A percentile compares a stretch with the other conserved stretches of the same genome.
Evolutionary conservation across 257 asterid species (phyloP).

Genomic region (Cruciata laevipes): DNA sequence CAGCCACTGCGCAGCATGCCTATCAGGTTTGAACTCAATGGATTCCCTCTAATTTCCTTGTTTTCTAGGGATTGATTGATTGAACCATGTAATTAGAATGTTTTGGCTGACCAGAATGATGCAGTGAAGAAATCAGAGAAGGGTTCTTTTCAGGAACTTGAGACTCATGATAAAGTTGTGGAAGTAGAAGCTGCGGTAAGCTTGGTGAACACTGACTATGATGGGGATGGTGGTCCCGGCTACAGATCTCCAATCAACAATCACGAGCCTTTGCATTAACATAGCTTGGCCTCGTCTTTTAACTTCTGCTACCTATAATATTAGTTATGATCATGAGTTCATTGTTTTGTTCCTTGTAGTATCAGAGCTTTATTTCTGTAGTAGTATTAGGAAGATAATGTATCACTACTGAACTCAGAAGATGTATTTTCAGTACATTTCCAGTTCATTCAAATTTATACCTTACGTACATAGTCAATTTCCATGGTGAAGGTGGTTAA

Average conservation of each 20-base stretch:
- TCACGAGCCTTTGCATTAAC: conserved; percentile 13
- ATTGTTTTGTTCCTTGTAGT: conserved; percentile 4
- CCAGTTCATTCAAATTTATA: no score
- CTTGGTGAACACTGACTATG: conserved; percentile 19
- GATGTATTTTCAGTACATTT: not conserved
- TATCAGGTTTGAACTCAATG: conserved; percentile 15
- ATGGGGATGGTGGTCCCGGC: not conserved
- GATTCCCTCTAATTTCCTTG: not conserved
- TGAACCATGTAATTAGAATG: no score
- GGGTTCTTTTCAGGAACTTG: conserved; percentile 13
- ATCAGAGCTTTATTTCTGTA: not conserved
- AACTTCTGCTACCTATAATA: not conserved
- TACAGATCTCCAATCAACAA: conserved; percentile 20
- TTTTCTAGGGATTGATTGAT: no score
- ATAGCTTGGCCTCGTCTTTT: no score
- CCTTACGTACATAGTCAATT: no score
- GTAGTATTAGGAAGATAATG: not conserved
- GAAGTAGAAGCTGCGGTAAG: conserved; percentile 7
- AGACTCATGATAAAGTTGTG: not conserved
- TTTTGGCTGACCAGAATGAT: not conserved
- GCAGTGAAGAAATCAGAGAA: conserved; percentile 1
- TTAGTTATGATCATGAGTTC: no score
- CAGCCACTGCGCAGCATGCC: not conserved
- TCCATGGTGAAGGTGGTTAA: not conserved
- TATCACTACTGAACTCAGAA: not conserved